Evolutionary conservation across 2,329 filamentous ascomycete species (phyloP).

Genomic region (Xylaria hypoxylon): DNA sequence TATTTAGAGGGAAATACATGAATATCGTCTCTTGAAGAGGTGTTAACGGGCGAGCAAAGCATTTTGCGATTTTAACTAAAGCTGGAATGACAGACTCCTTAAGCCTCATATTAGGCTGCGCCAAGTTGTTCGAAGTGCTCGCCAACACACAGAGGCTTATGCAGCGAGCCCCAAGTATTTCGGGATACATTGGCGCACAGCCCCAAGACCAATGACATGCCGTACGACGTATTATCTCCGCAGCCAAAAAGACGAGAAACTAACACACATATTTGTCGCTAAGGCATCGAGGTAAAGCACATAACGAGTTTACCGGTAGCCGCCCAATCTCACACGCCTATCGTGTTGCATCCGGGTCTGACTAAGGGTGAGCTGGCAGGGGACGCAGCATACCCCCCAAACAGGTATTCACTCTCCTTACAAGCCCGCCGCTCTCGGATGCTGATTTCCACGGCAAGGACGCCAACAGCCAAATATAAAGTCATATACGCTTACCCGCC

Average conservation of each 20-base stretch:
- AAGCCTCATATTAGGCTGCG: background rate
- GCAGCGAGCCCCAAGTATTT: background rate
- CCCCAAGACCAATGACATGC: slow-evolving; percentile 6
- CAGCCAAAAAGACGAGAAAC: slow-evolving; percentile 20
- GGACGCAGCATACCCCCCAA: slow-evolving; percentile 14
- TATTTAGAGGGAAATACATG: background rate
- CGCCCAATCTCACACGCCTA: slow-evolving; percentile 16
- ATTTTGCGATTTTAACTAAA: background rate
- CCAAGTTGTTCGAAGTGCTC: slow-evolving; percentile 1
- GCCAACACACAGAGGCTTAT: background rate
- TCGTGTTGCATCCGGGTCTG: slow-evolving; percentile 37
- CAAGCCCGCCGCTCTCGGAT: slow-evolving; percentile 23
- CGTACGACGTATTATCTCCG: slow-evolving; percentile 17
- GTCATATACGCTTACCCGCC: slow-evolving; percentile 22
- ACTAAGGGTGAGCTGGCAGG: slow-evolving; percentile 36
- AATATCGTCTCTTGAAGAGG: background rate
- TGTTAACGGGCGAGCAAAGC: background rate
- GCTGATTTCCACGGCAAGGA: slow-evolving; percentile 7
- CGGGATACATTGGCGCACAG: background rate
- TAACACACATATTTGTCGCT: slow-evolving; percentile 17
- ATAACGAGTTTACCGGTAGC: slow-evolving; percentile 14
- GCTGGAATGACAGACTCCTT: background rate
- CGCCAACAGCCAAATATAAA: slow-evolving; percentile 23
- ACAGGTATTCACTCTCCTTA: slow-evolving; percentile 11
- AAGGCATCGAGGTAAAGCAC: background rate